These are phyloP conservation scores for Malus sylvestris DNA, from an alignment of 306 rosid genomes.

Conservation along the genomic window DNA sequence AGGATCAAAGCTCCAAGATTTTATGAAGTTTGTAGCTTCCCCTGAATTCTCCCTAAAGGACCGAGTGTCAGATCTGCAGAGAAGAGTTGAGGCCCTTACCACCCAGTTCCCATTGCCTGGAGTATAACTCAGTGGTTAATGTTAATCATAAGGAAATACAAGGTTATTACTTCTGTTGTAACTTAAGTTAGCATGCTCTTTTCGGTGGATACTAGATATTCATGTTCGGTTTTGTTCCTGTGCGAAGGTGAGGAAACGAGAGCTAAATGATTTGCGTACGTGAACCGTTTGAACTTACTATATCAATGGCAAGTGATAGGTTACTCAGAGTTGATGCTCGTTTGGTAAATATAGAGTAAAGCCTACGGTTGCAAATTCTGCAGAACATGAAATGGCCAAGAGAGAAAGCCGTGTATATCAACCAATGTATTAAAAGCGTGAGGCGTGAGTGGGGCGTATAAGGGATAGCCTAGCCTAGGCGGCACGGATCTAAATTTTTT, in stretches of 20 bases:
- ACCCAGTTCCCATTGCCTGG: slow-evolving; percentile 78
- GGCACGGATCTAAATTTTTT: no score
- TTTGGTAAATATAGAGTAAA: no score
- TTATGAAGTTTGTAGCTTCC: slow-evolving; percentile 51
- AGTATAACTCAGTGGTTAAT: slow-evolving; percentile 25
- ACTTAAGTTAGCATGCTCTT: background rate
- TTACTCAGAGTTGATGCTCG: no score
- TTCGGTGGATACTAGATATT: background rate
- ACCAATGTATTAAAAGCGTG: background rate
- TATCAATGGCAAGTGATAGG: no score
- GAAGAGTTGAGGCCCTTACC: slow-evolving; percentile 76
- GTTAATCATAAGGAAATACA: background rate
- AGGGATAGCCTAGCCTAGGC: no score
- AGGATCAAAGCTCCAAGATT: slow-evolving; percentile 83
- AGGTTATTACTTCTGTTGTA: background rate
- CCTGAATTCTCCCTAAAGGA: slow-evolving; percentile 53
- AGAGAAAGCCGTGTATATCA: slow-evolving; percentile 43
- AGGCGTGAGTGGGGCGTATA: no score
- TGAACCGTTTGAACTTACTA: no score
- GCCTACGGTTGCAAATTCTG: no score
- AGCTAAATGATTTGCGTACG: no score
- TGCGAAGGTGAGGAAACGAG: background rate
- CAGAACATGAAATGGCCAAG: slow-evolving; percentile 38
- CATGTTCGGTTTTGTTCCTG: background rate
- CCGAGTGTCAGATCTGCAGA: slow-evolving; percentile 46